Evolutionary conservation across 2,329 filamentous ascomycete genomes (phyloP).

Genomic region (Fusarium odoratissimum): DNA sequence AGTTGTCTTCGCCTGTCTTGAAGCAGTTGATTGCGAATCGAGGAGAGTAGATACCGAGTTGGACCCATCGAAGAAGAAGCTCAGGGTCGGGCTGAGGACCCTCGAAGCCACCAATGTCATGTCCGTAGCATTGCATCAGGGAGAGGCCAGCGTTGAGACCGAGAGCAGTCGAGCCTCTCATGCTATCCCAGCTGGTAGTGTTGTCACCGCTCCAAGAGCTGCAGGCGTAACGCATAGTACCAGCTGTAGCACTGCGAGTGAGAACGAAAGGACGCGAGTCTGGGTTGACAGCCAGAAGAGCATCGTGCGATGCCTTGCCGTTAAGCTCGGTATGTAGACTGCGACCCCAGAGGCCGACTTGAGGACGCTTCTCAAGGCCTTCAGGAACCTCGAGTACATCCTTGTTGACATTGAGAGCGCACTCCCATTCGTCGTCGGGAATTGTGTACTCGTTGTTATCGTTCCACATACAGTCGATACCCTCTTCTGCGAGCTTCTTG

Average conservation of each 20-base stretch:
- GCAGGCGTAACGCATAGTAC: slow-evolving; percentile 76
- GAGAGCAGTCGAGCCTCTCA: slow-evolving; percentile 77
- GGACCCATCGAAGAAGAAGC: slow-evolving; percentile 78
- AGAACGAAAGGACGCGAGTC: slow-evolving; percentile 73
- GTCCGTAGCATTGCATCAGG: slow-evolving; percentile 76
- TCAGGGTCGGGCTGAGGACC: slow-evolving; percentile 78
- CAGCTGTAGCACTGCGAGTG: slow-evolving; percentile 76
- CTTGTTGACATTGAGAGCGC: slow-evolving; percentile 60
- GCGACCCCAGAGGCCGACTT: slow-evolving; percentile 76
- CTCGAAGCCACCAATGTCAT: slow-evolving; percentile 82
- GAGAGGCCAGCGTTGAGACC: slow-evolving; percentile 76
- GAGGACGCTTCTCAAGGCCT: slow-evolving; percentile 54
- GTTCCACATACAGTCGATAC: slow-evolving; percentile 82
- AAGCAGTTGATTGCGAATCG: slow-evolving; percentile 84
- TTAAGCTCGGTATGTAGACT: slow-evolving; percentile 77
- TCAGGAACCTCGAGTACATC: slow-evolving; percentile 51
- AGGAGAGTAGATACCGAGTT: slow-evolving; percentile 75
- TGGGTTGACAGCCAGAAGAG: slow-evolving; percentile 68
- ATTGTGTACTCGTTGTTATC: slow-evolving; percentile 83
- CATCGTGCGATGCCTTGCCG: slow-evolving; percentile 77
- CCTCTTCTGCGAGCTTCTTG: slow-evolving; percentile 68
- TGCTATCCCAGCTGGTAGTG: slow-evolving; percentile 77
- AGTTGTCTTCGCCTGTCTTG: slow-evolving; percentile 76
- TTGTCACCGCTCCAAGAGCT: slow-evolving; percentile 82
- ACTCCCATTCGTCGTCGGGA: slow-evolving; percentile 73